Base-by-base conservation (phyloP, 192 early-diverging fungal species). In the Neocallimastix lanati region DNA sequence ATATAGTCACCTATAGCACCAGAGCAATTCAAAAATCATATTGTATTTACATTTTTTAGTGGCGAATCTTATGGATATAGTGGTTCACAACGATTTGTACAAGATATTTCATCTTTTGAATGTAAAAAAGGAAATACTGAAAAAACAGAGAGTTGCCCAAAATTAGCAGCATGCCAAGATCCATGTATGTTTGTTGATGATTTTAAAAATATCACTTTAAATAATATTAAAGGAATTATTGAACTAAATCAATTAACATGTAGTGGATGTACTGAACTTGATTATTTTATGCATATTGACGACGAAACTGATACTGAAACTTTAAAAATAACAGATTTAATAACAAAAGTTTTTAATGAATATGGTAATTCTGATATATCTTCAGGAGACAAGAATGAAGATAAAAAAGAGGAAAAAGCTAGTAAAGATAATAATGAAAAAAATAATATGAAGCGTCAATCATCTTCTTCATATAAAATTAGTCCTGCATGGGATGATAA, bases 21-120 rank as follows among this genome's bases (percentile, higher is more conserved):
- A 12, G 79, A 82, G 15, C 29, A 82, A 5, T 84, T 93, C 77
- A 82, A 83, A 40, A 92, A 92, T 78, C 88, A 93, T 81, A 90
- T 95, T 28, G 21, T 95, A 29, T 95, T 92, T 83, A 93, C 92
- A 16, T 82, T 88, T 21, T 95, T 95, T 80, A 86, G 87, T 28
- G 90, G 86, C 18, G 94, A 95, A 82, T 78, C 89, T 29, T 95
- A 90, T 88, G 92, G 88, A 30, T 92, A 88, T 82, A 86, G 90
- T 38, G 94, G 94, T n/a, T 95, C 94, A 4, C 88, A 93, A 81
- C 83, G 93, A 36, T 95, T 95, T 83, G 92, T 94, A 6, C 77
- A 93, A 36, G 93, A 94, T 81, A 89, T 95, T 29, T 81, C 82
- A 14, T 84, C 85, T 9, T 87, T 92, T 78, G 76, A 80, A 29